Conservation (phyloP, 129 eudicot species). For the Flaveria ramosissima region DNA sequence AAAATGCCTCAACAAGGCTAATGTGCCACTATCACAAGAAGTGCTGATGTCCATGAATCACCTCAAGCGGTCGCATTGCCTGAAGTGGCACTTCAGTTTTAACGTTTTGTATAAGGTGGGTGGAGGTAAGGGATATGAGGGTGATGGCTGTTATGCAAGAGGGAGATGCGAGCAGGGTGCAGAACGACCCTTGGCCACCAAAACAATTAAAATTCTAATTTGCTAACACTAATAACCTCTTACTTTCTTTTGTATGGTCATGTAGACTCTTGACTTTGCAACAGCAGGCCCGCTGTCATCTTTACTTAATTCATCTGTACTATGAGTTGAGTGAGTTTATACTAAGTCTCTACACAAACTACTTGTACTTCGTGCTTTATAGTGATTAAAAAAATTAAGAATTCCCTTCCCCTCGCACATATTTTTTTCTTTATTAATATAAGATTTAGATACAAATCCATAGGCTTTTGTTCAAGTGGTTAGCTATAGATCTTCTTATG, state of each 20-base stretch:
- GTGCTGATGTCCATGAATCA: not conserved
- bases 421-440: not conserved
- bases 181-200: conserved; percentile 1
- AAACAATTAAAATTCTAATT: not conserved
- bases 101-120: not conserved
- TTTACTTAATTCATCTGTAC: not conserved
- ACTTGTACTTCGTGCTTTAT: not conserved
- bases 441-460: not conserved
- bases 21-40: not conserved
- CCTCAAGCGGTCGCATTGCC: not conserved
- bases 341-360: not conserved
- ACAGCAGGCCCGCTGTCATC: not conserved
- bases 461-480: not conserved
- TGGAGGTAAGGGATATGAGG: not conserved
- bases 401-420: not conserved
- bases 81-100: not conserved
- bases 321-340: not conserved
- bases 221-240: not conserved
- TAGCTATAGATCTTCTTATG: not conserved
- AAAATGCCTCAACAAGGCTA: not conserved
- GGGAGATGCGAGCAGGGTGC: not conserved
- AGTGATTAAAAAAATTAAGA: not conserved
- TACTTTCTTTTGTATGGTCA: not conserved
- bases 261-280: not conserved
- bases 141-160: not conserved